Evolutionary conservation across 2,329 filamentous ascomycete genomes (phyloP).

Genomic region (Diaporthe capsici): DNA sequence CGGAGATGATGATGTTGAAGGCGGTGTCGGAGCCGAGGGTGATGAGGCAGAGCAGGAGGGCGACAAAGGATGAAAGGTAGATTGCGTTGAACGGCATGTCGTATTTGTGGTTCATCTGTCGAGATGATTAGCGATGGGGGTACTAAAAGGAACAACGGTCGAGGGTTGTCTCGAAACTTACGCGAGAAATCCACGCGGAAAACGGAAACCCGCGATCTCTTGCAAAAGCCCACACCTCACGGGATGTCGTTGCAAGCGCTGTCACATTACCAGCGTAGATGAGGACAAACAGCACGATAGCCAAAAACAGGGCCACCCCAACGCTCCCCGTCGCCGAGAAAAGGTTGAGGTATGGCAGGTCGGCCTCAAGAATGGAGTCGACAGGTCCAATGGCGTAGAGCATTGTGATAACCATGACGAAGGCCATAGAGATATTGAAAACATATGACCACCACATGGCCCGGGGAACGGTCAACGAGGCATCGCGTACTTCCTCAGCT

Average conservation of each 20-base stretch:
- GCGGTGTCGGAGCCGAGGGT: constrained; percentile 52
- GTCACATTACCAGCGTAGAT: constrained; percentile 37
- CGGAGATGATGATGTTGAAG: constrained; percentile 53
- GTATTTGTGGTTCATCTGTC: constrained; percentile 38
- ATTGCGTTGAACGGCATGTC: constrained; percentile 52
- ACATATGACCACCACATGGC: constrained; percentile 41
- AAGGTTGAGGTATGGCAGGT: constrained; percentile 38
- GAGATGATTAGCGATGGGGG: neutral
- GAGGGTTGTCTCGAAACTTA: neutral
- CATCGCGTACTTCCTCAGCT: constrained; percentile 39
- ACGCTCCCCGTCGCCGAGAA: constrained; percentile 36
- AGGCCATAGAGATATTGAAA: constrained; percentile 34
- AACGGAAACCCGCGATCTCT: constrained; percentile 38
- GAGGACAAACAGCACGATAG: constrained; percentile 32
- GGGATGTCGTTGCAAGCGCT: constrained; percentile 38
- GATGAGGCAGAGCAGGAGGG: constrained; percentile 51
- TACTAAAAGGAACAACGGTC: fast-evolving
- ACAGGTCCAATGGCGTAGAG: constrained; percentile 36
- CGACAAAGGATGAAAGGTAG: constrained; percentile 48
- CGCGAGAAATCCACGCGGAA: constrained; percentile 37
- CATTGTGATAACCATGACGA: constrained; percentile 39
- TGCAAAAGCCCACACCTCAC: constrained; percentile 40
- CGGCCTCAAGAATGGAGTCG: constrained; percentile 35
- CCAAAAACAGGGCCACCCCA: constrained; percentile 35
- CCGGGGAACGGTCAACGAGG: constrained; percentile 34